These are phyloP conservation scores for Centrapalus pauciflorus DNA, from an alignment of 129 eudicot species.

Conservation along the genomic window DNA sequence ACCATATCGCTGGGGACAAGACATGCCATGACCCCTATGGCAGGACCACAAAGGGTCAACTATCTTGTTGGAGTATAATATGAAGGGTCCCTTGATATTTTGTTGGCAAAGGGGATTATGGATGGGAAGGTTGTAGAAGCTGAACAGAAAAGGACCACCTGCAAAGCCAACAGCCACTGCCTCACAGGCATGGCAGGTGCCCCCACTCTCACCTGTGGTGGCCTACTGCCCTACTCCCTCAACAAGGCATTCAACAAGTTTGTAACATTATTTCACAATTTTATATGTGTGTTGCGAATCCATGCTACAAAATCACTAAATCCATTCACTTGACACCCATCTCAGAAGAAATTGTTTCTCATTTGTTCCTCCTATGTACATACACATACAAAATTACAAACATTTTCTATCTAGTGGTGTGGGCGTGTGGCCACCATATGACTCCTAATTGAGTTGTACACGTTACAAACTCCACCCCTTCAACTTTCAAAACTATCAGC, in stretches of 20 bases:
- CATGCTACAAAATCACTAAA: too few relatives aligned
- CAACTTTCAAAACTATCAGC: neutral
- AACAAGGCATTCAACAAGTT: neutral
- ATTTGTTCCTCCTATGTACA: too few relatives aligned
- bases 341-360: too few relatives aligned
- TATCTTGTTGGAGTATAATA: neutral
- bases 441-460: neutral
- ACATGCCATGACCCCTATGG: slow-evolving; percentile 1
- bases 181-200: neutral
- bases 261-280: too few relatives aligned
- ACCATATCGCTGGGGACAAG: slow-evolving; percentile 5
- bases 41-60: slow-evolving; percentile 19
- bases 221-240: slow-evolving; percentile 1
- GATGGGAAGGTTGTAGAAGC: slow-evolving; percentile 24
- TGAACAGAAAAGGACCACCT: slow-evolving; percentile 14
- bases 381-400: neutral
- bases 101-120: neutral
- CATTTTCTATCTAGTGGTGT: slow-evolving; percentile 4
- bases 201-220: slow-evolving; percentile 8
- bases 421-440: neutral
- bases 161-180: slow-evolving; percentile 8
- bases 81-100: slow-evolving; percentile 4
- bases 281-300: too few relatives aligned
- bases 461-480: neutral
- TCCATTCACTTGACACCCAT: too few relatives aligned